Percentiles rank a stretch among this genome's conserved stretches.
phyloP scores from a whole-genome alignment of 2,329 filamentous ascomycete genomes.

The Rhexocercosporidium sp. region DNA sequence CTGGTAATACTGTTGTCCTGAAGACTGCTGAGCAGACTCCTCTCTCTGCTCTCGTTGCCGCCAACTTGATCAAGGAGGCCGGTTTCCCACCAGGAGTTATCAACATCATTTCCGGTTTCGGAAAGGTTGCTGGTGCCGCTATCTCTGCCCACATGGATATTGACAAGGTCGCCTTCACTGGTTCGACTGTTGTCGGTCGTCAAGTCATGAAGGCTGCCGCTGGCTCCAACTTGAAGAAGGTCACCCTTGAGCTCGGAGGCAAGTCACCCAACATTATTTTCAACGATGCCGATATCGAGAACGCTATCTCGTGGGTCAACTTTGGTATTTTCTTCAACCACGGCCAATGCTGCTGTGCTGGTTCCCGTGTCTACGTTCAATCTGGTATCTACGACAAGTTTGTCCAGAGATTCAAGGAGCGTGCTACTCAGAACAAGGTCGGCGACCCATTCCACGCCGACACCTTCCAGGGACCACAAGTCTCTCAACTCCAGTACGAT shows the following conservation, averaged over 20 bases:
- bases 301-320: conserved; percentile 68
- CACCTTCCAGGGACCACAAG: conserved; percentile 75
- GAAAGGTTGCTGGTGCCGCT: conserved; percentile 69
- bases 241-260: conserved; percentile 66
- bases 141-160: conserved; percentile 67
- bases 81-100: conserved; percentile 69
- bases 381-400: conserved; percentile 75
- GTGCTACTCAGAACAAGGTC: conserved; percentile 66
- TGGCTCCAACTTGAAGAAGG: conserved; percentile 67
- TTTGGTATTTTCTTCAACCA: conserved; percentile 51
- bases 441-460: conserved; percentile 69
- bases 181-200: conserved; percentile 65
- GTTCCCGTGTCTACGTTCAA: conserved; percentile 72
- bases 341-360: conserved; percentile 58
- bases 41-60: conserved; percentile 59
- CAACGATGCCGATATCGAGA: conserved; percentile 64
- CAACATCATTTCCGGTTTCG: conserved; percentile 70
- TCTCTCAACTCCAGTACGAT: conserved; percentile 72
- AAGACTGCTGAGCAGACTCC: conserved; percentile 69
- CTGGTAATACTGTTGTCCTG: conserved; percentile 63
- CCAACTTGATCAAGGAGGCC: conserved; percentile 63
- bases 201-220: conserved; percentile 69
- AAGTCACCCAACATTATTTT: conserved; percentile 69
- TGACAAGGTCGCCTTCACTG: conserved; percentile 71
- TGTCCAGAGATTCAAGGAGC: conserved; percentile 67